phyloP scores from a whole-genome alignment of 495 filamentous ascomycete genomes.

The Mycothermus thermophilus region DNA sequence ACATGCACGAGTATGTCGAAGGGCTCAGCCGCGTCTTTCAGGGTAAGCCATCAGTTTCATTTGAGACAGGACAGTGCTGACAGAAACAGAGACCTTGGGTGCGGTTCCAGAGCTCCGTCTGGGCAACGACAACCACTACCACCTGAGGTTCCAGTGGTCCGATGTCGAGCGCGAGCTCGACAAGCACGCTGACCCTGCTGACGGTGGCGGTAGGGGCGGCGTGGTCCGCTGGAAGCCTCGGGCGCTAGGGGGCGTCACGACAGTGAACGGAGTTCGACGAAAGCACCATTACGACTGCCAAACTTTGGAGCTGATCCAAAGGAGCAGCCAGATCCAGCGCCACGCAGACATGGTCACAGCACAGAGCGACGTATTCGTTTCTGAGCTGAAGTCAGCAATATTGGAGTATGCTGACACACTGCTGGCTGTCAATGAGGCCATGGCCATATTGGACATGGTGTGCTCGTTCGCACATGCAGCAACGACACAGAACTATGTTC shows the following conservation, averaged over 20 bases:
- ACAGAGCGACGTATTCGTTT: slow-evolving; percentile 59
- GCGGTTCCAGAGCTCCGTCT: slow-evolving; percentile 46
- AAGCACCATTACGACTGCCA: slow-evolving; percentile 70
- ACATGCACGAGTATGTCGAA: slow-evolving; percentile 56
- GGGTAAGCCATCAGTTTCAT: not conserved
- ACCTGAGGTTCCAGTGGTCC: slow-evolving; percentile 49
- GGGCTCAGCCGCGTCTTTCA: slow-evolving; percentile 42
- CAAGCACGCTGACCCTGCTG: slow-evolving; percentile 29
- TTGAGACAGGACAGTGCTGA: slow-evolving; percentile 27
- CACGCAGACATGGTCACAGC: slow-evolving; percentile 66
- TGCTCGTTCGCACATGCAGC: slow-evolving; percentile 66
- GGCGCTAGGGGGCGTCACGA: slow-evolving; percentile 3
- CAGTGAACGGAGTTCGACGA: slow-evolving; percentile 64
- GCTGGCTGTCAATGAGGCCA: slow-evolving; percentile 68
- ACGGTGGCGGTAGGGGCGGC: not conserved
- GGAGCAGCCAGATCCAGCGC: slow-evolving; percentile 40
- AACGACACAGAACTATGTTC: slow-evolving; percentile 63
- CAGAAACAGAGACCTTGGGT: slow-evolving; percentile 10
- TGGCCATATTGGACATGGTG: slow-evolving; percentile 91
- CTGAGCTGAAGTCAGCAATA: slow-evolving; percentile 53
- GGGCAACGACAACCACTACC: slow-evolving; percentile 62
- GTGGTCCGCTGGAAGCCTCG: slow-evolving; percentile 1
- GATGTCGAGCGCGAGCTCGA: slow-evolving; percentile 54
- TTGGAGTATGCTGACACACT: slow-evolving; percentile 52
- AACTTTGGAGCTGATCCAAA: slow-evolving; percentile 68